phyloP scores from a whole-genome alignment of 2,329 filamentous ascomycete species.

The Dactylellina drechsleri region DNA sequence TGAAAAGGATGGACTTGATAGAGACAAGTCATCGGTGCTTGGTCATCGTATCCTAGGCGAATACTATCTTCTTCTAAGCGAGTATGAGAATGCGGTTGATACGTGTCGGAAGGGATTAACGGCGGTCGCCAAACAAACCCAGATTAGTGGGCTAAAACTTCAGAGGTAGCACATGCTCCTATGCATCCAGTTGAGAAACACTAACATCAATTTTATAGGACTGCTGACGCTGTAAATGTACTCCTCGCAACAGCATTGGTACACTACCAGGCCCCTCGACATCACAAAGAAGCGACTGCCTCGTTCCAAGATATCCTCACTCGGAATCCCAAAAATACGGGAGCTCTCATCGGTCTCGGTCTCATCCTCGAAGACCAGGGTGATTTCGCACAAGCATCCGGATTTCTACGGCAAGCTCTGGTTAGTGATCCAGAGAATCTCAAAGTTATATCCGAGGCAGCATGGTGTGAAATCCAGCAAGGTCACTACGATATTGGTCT shows the following conservation, averaged over 20 bases:
- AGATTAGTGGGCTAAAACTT: conserved; percentile 75
- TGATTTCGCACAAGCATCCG: conserved; percentile 81
- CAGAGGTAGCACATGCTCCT: conserved; percentile 54
- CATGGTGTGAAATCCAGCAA: conserved; percentile 88
- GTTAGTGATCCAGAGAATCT: conserved; percentile 77
- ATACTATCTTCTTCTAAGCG: conserved; percentile 84
- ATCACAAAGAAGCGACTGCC: conserved; percentile 87
- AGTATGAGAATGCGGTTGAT: conserved; percentile 83
- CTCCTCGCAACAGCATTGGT: conserved; percentile 88
- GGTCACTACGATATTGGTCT: conserved; percentile 77
- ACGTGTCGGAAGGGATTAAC: conserved; percentile 78
- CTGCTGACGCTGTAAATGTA: conserved; percentile 77
- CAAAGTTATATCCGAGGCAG: conserved; percentile 83
- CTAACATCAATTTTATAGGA: conserved; percentile 65
- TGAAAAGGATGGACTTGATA: conserved; percentile 64
- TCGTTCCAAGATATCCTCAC: conserved; percentile 84
- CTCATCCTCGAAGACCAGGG: conserved; percentile 93
- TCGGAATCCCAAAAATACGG: conserved; percentile 78
- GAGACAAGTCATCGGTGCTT: conserved; percentile 73
- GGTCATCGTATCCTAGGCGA: conserved; percentile 84
- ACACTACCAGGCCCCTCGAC: conserved; percentile 86
- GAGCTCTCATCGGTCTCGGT: conserved; percentile 87
- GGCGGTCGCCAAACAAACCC: conserved; percentile 70
- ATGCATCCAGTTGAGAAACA: not conserved
- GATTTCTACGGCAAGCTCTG: conserved; percentile 81